Evolutionary conservation across 148 eudicot species (phyloP).

Genomic region (Amaranthus cruentus): DNA sequence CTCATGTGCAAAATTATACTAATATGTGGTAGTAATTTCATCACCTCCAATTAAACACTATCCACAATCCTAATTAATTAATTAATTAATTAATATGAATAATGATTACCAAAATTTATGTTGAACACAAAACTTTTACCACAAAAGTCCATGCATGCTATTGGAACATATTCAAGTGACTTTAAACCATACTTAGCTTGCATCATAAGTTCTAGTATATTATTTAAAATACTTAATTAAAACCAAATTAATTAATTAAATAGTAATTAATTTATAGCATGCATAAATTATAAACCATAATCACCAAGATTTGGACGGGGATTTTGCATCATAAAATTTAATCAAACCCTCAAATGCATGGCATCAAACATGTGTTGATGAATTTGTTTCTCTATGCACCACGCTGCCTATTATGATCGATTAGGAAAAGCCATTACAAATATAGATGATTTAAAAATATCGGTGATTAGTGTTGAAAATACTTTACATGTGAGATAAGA

Average conservation of each 20-base stretch:
- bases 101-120: constrained; percentile 19
- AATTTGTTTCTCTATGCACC: neutral
- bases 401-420: constrained; percentile 25
- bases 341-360: neutral
- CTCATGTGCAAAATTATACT: constrained; percentile 7
- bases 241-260: neutral
- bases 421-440: neutral
- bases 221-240: neutral
- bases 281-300: constrained; percentile 21
- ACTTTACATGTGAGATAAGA: too few relatives aligned
- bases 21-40: neutral
- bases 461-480: too few relatives aligned
- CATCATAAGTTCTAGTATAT: too few relatives aligned
- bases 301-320: constrained; percentile 21
- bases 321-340: constrained; percentile 11
- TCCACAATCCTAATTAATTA: constrained; percentile 12
- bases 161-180: constrained; percentile 8
- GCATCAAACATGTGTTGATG: neutral
- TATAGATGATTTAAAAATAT: too few relatives aligned
- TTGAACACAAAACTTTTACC: constrained; percentile 12
- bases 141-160: constrained; percentile 14
- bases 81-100: constrained; percentile 12
- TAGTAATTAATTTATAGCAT: constrained; percentile 8
- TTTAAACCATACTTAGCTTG: constrained; percentile 3
- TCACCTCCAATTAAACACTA: constrained; percentile 18